Evolutionary conservation across 805 yeast genomes (phyloP).

Genomic region (Tanozyma kutaoensis): DNA sequence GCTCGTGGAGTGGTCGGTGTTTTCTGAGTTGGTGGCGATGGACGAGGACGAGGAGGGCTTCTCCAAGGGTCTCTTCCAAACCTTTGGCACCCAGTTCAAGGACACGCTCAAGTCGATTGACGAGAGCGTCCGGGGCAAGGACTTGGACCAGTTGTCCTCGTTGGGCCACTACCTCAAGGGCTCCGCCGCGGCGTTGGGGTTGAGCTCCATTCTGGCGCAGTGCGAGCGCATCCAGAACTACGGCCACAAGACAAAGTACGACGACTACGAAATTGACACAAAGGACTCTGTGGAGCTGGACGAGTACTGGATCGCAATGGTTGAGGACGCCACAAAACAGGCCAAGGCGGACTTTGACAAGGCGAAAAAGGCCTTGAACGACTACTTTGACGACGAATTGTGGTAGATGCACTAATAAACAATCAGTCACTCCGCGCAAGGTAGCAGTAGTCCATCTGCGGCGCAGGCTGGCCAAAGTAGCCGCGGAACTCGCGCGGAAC

Average conservation of each 20-base stretch:
- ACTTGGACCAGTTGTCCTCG: conserved; percentile 49
- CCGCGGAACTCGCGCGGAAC: no score
- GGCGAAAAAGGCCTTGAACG: conserved; percentile 37
- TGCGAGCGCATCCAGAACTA: conserved; percentile 92
- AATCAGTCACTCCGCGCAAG: no score
- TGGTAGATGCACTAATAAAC: no score
- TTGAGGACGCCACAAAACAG: conserved; percentile 37
- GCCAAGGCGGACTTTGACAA: conserved; percentile 38
- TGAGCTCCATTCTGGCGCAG: conserved; percentile 66
- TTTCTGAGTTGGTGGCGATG: conserved; percentile 82
- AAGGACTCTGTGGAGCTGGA: conserved; percentile 14
- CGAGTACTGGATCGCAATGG: conserved; percentile 25
- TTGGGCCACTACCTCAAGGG: conserved; percentile 93
- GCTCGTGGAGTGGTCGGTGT: conserved; percentile 77
- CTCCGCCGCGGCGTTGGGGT: conserved; percentile 87
- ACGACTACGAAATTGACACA: conserved; percentile 13
- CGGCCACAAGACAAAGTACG: conserved; percentile 42
- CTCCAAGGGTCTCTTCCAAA: conserved; percentile 60
- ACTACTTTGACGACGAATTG: conserved; percentile 30
- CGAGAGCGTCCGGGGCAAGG: conserved; percentile 29
- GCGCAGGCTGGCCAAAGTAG: no score
- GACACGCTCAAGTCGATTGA: conserved; percentile 69
- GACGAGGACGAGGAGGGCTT: conserved; percentile 95
- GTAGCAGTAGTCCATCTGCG: no score
- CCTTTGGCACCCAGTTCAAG: conserved; percentile 81